A percentile compares a stretch with the other conserved stretches of the same genome.
phyloP scores from a whole-genome alignment of 495 filamentous ascomycete genomes.

The Aspergillus conjunctus region DNA sequence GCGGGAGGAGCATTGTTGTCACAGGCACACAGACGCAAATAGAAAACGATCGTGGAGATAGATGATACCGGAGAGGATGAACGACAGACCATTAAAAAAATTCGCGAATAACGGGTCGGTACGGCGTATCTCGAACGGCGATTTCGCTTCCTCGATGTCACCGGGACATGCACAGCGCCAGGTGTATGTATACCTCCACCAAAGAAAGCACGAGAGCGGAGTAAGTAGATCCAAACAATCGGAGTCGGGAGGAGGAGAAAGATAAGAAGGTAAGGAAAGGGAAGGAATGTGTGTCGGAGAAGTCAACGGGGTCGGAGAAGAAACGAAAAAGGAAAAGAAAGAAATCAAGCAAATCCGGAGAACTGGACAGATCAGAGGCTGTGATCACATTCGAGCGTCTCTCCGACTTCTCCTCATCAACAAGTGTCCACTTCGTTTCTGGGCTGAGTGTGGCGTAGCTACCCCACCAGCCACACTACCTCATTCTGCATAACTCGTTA shows the following conservation, averaged over 20 bases:
- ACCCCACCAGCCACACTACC: slow-evolving; percentile 31
- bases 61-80: slow-evolving; percentile 6
- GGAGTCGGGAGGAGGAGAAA: slow-evolving; percentile 8
- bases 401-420: slow-evolving; percentile 7
- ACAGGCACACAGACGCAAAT: neutral
- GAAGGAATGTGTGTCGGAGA: neutral
- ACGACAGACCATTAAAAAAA: slow-evolving; percentile 23
- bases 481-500: neutral
- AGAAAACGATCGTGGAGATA: slow-evolving; percentile 22
- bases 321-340: slow-evolving; percentile 18
- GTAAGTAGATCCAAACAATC: slow-evolving; percentile 2
- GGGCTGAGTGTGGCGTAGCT: slow-evolving; percentile 31
- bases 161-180: slow-evolving; percentile 32
- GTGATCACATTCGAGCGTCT: neutral
- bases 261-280: neutral
- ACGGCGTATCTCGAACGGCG: neutral
- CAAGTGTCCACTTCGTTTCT: slow-evolving; percentile 37
- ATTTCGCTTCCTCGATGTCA: slow-evolving; percentile 26
- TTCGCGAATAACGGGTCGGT: neutral
- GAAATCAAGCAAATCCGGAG: slow-evolving; percentile 20
- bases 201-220: slow-evolving; percentile 10
- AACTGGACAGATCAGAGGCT: slow-evolving; percentile 25
- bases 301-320: neutral
- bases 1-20: slow-evolving; percentile 41
- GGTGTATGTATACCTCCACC: slow-evolving; percentile 27